Evolutionary conservation across 2,329 filamentous ascomycete species (phyloP), one percentile per base, ranked within the genome.

Genomic region (Microascus cirrosus): DNA sequence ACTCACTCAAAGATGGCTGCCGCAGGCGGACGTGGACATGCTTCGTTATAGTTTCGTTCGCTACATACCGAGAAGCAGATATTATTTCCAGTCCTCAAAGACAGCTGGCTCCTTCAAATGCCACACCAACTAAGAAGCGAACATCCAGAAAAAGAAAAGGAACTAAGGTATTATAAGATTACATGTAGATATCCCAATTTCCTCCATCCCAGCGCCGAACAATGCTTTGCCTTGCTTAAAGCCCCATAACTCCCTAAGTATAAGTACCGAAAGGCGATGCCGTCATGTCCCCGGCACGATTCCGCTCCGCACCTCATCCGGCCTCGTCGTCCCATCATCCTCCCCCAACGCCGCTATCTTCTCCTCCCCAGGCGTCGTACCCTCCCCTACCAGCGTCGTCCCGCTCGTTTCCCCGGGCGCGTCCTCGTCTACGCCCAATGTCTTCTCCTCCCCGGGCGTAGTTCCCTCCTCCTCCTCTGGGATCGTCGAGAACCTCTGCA

Each of bases 401-500:
- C 28, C 28, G 28, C 8, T 42, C 34, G 34, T 36, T 45, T 12
- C 25, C 25, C 32, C 25, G 2, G 24, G 4, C 15, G 28, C 15
- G 5, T 45, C 25, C 8, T 20, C 48, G 15, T 15, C n/a, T 6
- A 28, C 11, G 42, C n/a, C 15, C 42, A n/a, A 13, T 15, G 25
- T 32, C 18, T 15, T 42, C 39, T 34, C 53, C 7, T 28, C 32
- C 13, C 42, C 39, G 12, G 11, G 18, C 25, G 55, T 12, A 3
- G 32, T 35, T 5, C 34, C 55, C 34, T 56, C 55, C 13, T 79
- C 76, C 68, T 91, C 89, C 66, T 93, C 89, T 0, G 80, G 82
- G 34, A 94, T 95, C 0, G 90, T 90, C 3, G 87, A 82, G 68
- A 90, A 93, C 67, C 90, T 90, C 66, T 87, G 89, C 13, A 95